phyloP scores from a whole-genome alignment of 2,329 filamentous ascomycete species.

The Venturia carpophila region DNA sequence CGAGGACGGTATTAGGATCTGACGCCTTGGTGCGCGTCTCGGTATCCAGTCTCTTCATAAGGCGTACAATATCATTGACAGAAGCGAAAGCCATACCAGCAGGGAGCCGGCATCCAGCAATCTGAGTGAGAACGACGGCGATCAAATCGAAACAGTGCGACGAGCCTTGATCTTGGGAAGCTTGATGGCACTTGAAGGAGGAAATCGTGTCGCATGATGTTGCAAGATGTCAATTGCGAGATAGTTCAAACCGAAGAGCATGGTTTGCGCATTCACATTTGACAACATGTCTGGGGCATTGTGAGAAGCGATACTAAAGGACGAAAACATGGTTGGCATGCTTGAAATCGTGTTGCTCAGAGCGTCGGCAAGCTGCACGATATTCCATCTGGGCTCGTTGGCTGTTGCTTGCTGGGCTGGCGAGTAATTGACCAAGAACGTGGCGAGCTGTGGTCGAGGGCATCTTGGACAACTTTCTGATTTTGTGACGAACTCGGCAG shows the following conservation, averaged over 20 bases:
- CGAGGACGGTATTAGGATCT: neutral
- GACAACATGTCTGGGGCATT: neutral
- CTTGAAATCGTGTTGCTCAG: conserved; percentile 16
- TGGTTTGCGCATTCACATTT: neutral
- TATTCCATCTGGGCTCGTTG: neutral
- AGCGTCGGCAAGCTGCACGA: neutral
- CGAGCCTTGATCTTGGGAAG: neutral
- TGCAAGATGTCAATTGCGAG: conserved; percentile 12
- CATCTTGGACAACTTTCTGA: conserved; percentile 6
- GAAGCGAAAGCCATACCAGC: neutral
- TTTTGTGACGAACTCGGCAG: conserved; percentile 1
- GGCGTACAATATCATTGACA: conserved; percentile 11
- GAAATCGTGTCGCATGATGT: neutral
- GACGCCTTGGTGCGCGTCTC: neutral
- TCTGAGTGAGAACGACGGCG: neutral
- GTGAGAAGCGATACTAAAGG: conserved; percentile 7
- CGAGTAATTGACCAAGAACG: neutral
- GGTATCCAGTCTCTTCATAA: conserved; percentile 3
- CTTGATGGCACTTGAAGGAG: neutral
- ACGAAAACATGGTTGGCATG: conserved; percentile 13
- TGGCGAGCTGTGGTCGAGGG: conserved; percentile 4
- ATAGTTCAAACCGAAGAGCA: neutral
- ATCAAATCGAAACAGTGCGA: neutral
- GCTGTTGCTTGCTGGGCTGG: neutral
- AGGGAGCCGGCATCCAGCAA: neutral